phyloP scores from a whole-genome alignment of 1,284 basidiomycete species.

The Irpex rosettiformis region DNA sequence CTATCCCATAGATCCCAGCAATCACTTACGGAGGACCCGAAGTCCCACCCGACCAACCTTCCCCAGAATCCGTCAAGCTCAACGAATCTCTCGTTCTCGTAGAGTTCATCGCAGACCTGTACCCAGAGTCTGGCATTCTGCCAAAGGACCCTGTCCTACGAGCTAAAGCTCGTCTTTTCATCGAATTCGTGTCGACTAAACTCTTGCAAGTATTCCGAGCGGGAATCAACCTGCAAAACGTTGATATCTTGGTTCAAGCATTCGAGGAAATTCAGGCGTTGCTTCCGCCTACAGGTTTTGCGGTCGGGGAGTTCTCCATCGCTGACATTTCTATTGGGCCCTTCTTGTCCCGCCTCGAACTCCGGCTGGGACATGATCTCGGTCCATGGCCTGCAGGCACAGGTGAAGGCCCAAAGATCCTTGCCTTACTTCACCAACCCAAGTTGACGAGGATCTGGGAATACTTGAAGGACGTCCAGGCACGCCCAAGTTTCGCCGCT shows the following conservation, averaged over 20 bases:
- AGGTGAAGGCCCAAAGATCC: conserved; percentile 28
- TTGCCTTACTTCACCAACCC: conserved; percentile 21
- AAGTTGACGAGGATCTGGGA: conserved; percentile 28
- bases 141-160: conserved; percentile 51
- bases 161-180: conserved; percentile 58
- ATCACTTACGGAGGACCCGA: conserved; percentile 12
- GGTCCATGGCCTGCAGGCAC: conserved; percentile 22
- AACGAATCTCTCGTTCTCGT: conserved; percentile 60
- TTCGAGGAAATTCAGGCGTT: conserved; percentile 31
- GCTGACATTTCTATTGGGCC: conserved; percentile 50
- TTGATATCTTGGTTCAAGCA: conserved; percentile 27
- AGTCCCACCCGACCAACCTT: conserved; percentile 48
- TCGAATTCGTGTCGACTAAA: conserved; percentile 36
- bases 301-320: conserved; percentile 38
- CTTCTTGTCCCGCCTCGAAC: conserved; percentile 29
- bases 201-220: background rate
- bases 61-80: conserved; percentile 54
- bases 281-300: conserved; percentile 29
- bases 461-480: conserved; percentile 28
- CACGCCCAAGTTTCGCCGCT: conserved; percentile 25
- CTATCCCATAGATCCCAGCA: background rate
- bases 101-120: conserved; percentile 59
- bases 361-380: conserved; percentile 28
- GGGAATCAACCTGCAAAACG: background rate
- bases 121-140: conserved; percentile 43